These are phyloP conservation scores for Ganoderma multipileum DNA, from an alignment of 1,284 basidiomycete species.

Conservation along the genomic window DNA sequence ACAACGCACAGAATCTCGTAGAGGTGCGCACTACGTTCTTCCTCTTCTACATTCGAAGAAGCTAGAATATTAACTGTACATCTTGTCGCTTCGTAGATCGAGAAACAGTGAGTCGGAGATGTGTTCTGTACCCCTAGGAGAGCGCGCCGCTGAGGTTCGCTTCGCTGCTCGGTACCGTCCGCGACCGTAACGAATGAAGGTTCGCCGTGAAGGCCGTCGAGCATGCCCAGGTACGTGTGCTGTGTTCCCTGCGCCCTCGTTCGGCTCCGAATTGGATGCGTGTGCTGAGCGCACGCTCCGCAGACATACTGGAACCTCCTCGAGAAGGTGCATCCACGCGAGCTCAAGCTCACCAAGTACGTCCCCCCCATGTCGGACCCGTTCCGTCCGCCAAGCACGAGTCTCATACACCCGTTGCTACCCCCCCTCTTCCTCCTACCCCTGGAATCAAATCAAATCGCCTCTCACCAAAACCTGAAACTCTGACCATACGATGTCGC, in stretches of 20 bases:
- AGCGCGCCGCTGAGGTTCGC: not conserved
- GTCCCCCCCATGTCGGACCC: constrained; percentile 39
- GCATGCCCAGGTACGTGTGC: constrained; percentile 79
- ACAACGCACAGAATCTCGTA: constrained; percentile 86
- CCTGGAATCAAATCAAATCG: not conserved
- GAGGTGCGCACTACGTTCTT: constrained; percentile 61
- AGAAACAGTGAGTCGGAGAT: constrained; percentile 82
- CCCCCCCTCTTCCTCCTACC: not conserved
- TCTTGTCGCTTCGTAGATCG: constrained; percentile 65
- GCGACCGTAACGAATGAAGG: constrained; percentile 39
- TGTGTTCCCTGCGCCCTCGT: not conserved
- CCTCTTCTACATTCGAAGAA: not conserved
- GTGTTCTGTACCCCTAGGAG: not conserved
- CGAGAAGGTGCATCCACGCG: constrained; percentile 80
- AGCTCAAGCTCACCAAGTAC: constrained; percentile 85
- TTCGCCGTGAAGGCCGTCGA: constrained; percentile 98
- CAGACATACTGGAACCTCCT: constrained; percentile 97
- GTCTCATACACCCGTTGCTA: not conserved
- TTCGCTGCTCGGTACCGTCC: constrained; percentile 8
- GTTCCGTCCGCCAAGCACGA: not conserved
- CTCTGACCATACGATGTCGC: not conserved
- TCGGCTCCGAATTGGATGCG: not conserved
- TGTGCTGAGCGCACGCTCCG: not conserved
- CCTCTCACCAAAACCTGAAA: too few species aligned
- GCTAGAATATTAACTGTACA: not conserved